Conservation (phyloP, 371 early-diverging fungal species). For the Apophysomyces variabilis region DNA sequence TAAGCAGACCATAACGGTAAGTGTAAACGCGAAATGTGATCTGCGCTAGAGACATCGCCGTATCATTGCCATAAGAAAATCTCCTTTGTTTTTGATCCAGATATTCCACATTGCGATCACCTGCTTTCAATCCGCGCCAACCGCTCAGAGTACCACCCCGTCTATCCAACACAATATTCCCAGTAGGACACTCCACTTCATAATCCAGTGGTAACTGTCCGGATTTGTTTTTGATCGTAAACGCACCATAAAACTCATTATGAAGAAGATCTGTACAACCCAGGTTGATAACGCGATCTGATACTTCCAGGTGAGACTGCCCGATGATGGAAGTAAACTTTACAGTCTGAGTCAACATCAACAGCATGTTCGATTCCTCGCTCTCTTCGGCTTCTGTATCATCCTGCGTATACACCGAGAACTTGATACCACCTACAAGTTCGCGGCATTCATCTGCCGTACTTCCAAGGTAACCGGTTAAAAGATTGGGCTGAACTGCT, state of each 20-base stretch:
- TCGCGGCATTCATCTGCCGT: constrained; percentile 68
- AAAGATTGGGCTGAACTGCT: constrained; percentile 79
- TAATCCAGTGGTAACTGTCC: constrained; percentile 71
- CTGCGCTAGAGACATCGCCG: constrained; percentile 45
- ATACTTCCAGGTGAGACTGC: constrained; percentile 74
- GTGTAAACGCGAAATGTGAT: constrained; percentile 67
- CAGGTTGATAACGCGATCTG: constrained; percentile 59
- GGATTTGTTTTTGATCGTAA: constrained; percentile 66
- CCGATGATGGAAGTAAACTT: constrained; percentile 85
- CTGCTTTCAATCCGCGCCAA: constrained; percentile 46
- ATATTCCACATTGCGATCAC: constrained; percentile 19
- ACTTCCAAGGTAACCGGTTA: constrained; percentile 50
- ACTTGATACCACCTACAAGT: constrained; percentile 84
- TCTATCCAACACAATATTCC: constrained; percentile 64
- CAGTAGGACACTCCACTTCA: constrained; percentile 58
- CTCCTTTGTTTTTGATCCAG: constrained; percentile 19
- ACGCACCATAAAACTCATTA: constrained; percentile 63
- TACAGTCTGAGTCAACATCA: constrained; percentile 72
- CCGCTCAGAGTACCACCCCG: constrained; percentile 64
- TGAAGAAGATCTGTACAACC: constrained; percentile 60
- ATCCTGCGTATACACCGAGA: constrained; percentile 65
- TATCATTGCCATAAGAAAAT: constrained; percentile 16
- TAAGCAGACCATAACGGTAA: constrained; percentile 63
- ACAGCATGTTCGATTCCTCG: constrained; percentile 29
- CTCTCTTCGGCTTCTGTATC: constrained; percentile 19